A percentile compares a stretch with the other conserved stretches of the same genome.
phyloP scores from a whole-genome alignment of 768 basidiomycete species.

The Exsudoporus frostii region DNA sequence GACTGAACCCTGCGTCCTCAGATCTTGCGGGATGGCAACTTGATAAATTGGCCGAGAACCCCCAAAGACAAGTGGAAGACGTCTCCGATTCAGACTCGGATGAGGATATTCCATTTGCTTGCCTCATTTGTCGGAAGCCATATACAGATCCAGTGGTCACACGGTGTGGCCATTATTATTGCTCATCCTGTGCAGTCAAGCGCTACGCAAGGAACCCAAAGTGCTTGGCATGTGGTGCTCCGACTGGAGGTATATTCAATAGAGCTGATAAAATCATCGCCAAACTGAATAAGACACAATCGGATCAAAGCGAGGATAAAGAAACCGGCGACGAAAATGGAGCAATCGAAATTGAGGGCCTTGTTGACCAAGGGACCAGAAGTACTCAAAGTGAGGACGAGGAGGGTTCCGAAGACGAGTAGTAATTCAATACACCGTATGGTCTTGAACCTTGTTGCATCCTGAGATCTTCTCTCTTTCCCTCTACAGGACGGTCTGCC shows the following conservation, averaged over 20 bases:
- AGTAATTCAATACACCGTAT: constrained; percentile 22
- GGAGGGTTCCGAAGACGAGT: constrained; percentile 31
- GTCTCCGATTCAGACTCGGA: constrained; percentile 68
- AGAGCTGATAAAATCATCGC: constrained; percentile 89
- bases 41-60: constrained; percentile 83
- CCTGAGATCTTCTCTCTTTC: constrained; percentile 24
- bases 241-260: constrained; percentile 96
- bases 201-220: constrained; percentile 92
- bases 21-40: constrained; percentile 99
- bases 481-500: constrained; percentile 21
- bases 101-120: constrained; percentile 97
- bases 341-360: constrained; percentile 60
- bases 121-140: constrained; percentile 90
- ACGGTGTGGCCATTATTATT: constrained; percentile 96
- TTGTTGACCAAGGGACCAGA: constrained; percentile 33
- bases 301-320: constrained; percentile 48
- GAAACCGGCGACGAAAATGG: constrained; percentile 39
- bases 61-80: constrained; percentile 54
- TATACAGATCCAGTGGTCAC: constrained; percentile 96
- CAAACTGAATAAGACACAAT: constrained; percentile 73
- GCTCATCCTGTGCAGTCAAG: constrained; percentile 92
- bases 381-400: constrained; percentile 27
- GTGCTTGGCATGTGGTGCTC: constrained; percentile 89
- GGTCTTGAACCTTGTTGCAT: constrained; percentile 33
- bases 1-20: constrained; percentile 30